Evolutionary conservation across 2,329 filamentous ascomycete species (phyloP), one percentile per base, ranked within the genome.

Genomic region (Aspergillus quadricinctus): DNA sequence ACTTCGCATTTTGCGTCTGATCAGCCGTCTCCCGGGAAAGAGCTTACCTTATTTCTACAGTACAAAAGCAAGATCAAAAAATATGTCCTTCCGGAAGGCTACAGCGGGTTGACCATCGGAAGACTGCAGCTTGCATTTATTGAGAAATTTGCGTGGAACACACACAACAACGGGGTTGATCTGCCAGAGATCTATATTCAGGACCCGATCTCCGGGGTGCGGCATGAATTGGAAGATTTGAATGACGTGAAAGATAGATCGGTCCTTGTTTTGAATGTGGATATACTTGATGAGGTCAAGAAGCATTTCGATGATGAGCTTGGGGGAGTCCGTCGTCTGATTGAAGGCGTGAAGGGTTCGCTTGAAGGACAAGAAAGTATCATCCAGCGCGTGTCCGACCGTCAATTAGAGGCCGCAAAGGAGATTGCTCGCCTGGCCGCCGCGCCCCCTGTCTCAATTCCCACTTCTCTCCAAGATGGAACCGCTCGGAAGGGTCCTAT

Each of bases 101-200:
- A 88, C 63, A 86, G 87, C 31, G 91, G 93, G 60, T 80, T 99
- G 10, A 93, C 90, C 2, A 88, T 97, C 57, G 92, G 92, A 1
- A 85, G 92, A 25, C 75, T 99, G 56, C 93, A 99, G 72, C 82
- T 99, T 28, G 93, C 94, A 0, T 99, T 99, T 66, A 99, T 99
- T 65, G 94, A 99, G 65, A 99, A 97, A 71, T 99, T 99, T 70
- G 94, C 93, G 0, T 99, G 95, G 92, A 97, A 96, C 66, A 97
- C 93, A 0, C 92, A 97, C 65, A 88, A 91, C 58, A 95, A 97
- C 66, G 94, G 94, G 7, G 85, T 86, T 14, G 94, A 99, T 70
- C 77, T 99, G 48, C 94, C 94, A 0, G 94, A 99, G 66, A 97
- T 99, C 17, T 97, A 99, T 72, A 94, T 99, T 17, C 94, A 99